A percentile compares a stretch with the other conserved stretches of the same genome.
Evolutionary conservation across 257 asterid species (phyloP).

Genomic region (Echium plantagineum): DNA sequence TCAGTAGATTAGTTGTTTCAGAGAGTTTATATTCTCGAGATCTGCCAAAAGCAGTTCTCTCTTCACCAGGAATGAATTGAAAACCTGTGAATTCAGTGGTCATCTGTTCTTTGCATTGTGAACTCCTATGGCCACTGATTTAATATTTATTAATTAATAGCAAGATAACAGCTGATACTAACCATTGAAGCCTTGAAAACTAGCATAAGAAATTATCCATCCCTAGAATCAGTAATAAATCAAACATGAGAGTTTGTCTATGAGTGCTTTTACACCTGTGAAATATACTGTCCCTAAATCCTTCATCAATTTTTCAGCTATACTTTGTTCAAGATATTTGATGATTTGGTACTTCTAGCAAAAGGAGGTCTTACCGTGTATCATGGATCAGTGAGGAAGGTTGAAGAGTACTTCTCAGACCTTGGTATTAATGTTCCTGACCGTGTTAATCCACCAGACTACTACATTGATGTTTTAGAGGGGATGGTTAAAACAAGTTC

Average conservation of each 20-base stretch:
- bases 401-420: constrained; percentile 69
- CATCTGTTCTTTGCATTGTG: too few relatives aligned
- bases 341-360: constrained; percentile 84
- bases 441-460: constrained; percentile 86
- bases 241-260: not conserved
- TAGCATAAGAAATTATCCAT: too few relatives aligned
- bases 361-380: constrained; percentile 84
- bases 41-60: not conserved
- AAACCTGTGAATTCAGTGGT: too few relatives aligned
- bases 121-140: too few relatives aligned
- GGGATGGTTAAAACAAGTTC: constrained; percentile 61
- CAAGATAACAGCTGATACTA: too few relatives aligned
- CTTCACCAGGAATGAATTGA: too few relatives aligned
- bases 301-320: constrained; percentile 44
- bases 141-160: too few relatives aligned
- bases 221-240: not conserved
- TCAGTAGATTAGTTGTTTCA: not conserved
- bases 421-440: constrained; percentile 66
- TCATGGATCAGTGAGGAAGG: constrained; percentile 76
- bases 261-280: not conserved
- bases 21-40: not conserved
- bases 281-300: not conserved
- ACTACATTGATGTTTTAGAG: constrained; percentile 80
- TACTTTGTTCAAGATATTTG: constrained; percentile 78
- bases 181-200: too few relatives aligned